A percentile compares a stretch with the other conserved stretches of the same genome.
Evolutionary conservation across 2,329 filamentous ascomycete genomes (phyloP).

Genomic region (Cyphellophora attinorum): DNA sequence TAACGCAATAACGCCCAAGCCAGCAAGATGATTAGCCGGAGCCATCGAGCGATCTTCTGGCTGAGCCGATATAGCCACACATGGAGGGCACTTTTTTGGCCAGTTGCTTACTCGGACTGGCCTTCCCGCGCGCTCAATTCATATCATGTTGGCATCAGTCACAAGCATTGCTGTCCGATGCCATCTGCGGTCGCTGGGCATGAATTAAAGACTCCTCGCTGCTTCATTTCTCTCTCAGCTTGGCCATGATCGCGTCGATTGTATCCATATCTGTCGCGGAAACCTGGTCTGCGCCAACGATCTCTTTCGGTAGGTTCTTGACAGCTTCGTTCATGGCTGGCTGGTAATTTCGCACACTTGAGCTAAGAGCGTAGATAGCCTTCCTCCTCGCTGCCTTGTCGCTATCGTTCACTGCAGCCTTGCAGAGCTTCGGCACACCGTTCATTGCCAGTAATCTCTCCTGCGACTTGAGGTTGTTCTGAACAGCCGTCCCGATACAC

Average conservation of each 20-base stretch:
- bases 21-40: too few species aligned
- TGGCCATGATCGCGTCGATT: slow-evolving; percentile 65
- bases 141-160: too few species aligned
- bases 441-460: slow-evolving; percentile 56
- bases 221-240: slow-evolving; percentile 32
- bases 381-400: slow-evolving; percentile 65
- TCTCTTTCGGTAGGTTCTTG: slow-evolving; percentile 55
- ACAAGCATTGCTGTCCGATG: too few species aligned
- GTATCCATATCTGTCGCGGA: slow-evolving; percentile 82
- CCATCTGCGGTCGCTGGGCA: too few species aligned
- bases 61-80: too few species aligned
- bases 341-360: slow-evolving; percentile 79
- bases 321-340: slow-evolving; percentile 57
- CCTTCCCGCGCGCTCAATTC: too few species aligned
- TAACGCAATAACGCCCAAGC: too few species aligned
- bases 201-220: too few species aligned
- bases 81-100: too few species aligned
- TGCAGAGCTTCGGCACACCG: slow-evolving; percentile 61
- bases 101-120: too few species aligned
- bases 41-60: too few species aligned
- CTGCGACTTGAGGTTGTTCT: slow-evolving; percentile 86
- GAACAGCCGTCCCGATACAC: slow-evolving; percentile 88
- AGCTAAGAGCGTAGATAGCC: slow-evolving; percentile 81
- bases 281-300: slow-evolving; percentile 51
- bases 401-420: slow-evolving; percentile 52